A percentile compares a stretch with the other conserved stretches of the same genome.
phyloP scores from a whole-genome alignment of 2,329 filamentous ascomycete species.

The Hortaea sp. region DNA sequence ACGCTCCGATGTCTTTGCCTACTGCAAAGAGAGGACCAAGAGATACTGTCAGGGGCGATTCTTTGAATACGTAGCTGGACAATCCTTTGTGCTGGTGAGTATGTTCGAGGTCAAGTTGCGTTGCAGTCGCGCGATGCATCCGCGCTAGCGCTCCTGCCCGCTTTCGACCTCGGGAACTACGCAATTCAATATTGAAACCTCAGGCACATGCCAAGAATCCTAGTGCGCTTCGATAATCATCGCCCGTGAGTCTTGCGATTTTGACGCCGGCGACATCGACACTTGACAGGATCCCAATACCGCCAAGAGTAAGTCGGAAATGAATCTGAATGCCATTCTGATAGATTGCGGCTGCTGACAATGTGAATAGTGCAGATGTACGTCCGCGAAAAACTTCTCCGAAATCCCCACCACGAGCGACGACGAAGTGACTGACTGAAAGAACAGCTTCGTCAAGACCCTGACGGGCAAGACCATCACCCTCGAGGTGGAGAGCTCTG shows the following conservation, averaged over 20 bases:
- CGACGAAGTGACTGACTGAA: constrained; percentile 10
- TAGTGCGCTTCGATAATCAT: neutral
- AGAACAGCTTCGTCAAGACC: constrained; percentile 94
- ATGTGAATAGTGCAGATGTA: constrained; percentile 24
- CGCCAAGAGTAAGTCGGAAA: constrained; percentile 15
- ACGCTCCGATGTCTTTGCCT: too few relatives aligned
- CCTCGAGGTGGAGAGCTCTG: constrained; percentile 96
- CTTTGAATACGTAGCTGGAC: too few relatives aligned
- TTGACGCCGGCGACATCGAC: constrained; percentile 1
- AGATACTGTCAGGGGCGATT: too few relatives aligned
- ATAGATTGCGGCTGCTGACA: constrained; percentile 12
- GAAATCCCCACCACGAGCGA: constrained; percentile 4
- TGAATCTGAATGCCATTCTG: neutral
- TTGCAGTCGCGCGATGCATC: neutral
- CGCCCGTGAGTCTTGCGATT: neutral
- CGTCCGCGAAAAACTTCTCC: constrained; percentile 5
- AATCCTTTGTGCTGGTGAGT: neutral
- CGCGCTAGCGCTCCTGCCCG: neutral
- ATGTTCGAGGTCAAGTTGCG: neutral
- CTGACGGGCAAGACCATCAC: constrained; percentile 99
- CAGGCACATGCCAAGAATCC: neutral
- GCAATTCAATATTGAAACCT: neutral
- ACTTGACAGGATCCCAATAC: constrained; percentile 8
- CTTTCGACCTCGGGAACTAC: neutral
- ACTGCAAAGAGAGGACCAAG: too few relatives aligned